Evolutionary conservation across 1,139 yeast species (phyloP), one percentile per base, ranked within the genome.

Genomic region (Kurtzmaniella quercitrusa): DNA sequence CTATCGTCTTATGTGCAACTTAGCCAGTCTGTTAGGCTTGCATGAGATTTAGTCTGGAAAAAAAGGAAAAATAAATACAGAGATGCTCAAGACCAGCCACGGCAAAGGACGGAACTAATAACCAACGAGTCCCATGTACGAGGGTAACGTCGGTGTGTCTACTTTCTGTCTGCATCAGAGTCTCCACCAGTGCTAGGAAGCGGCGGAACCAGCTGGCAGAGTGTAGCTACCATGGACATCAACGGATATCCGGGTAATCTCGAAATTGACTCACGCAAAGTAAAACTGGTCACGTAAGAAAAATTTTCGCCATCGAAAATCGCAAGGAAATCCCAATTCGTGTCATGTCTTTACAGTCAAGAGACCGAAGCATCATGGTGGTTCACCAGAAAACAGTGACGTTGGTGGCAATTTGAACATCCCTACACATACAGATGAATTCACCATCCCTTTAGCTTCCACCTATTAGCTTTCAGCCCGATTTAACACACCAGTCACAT

Each of bases 201-300:
- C n/a, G n/a, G n/a, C n/a, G n/a, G n/a, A n/a, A 6, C 12, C 31
- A 27, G 14, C 10, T 27, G 14, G 12, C 14, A 10, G 12, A 27
- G 14, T 5, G 12, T 10, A 27, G 4, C 12, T n/a, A 7, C 12
- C 4, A 27, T 27, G 31, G 14, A 11, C 14, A 27, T 27, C 14
- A 27, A 7, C 23, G 31, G 17, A 15, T 38, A 31, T 14, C 34
- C 39, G 39, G 29, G 37, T 34, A 34, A 34, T 5, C 7, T 19
- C 4, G 37, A 17, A 34, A 34, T 16, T 34, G 21, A 17, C 37
- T 34, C 37, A 34, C 17, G 23, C 21, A 3, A 33, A 34, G 37
- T 34, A 34, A 34, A 34, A 17, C 21, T 34, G 37, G 37, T 34
- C 37, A 34, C 37, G 37, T 27, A 27, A 10, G 31, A 27, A 27